phyloP scores from a whole-genome alignment of 768 basidiomycete species.

The Termitomyces sp. region DNA sequence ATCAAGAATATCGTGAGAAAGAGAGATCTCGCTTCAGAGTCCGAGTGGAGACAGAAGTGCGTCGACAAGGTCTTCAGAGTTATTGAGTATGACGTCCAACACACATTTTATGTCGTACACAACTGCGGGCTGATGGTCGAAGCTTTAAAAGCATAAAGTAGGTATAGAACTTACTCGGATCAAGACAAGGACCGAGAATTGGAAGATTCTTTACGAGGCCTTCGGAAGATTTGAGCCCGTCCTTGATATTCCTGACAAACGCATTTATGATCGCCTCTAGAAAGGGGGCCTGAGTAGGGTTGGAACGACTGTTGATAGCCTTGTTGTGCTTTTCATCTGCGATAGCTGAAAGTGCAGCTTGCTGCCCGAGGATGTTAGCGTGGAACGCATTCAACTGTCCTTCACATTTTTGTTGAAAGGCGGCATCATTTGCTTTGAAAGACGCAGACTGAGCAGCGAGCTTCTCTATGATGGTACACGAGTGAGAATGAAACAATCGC shows the following conservation, averaged over 20 bases:
- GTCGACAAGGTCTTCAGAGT: slow-evolving; percentile 46
- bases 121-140: slow-evolving; percentile 30
- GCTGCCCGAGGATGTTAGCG: slow-evolving; percentile 27
- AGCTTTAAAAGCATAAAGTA: neutral
- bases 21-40: slow-evolving; percentile 7
- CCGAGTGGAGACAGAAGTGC: slow-evolving; percentile 28
- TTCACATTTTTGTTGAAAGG: slow-evolving; percentile 35
- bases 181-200: slow-evolving; percentile 45
- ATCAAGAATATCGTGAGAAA: slow-evolving; percentile 17
- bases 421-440: slow-evolving; percentile 22
- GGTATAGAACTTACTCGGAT: slow-evolving; percentile 43
- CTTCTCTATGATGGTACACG: slow-evolving; percentile 19
- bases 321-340: slow-evolving; percentile 24
- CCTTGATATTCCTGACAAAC: slow-evolving; percentile 45
- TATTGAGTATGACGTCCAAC: slow-evolving; percentile 47
- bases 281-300: slow-evolving; percentile 41
- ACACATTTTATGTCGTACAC: slow-evolving; percentile 60
- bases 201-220: slow-evolving; percentile 37
- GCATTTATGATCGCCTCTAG: slow-evolving; percentile 50
- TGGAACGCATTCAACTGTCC: slow-evolving; percentile 33
- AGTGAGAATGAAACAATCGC: neutral
- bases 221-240: slow-evolving; percentile 30
- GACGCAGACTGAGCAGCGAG: slow-evolving; percentile 30
- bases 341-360: slow-evolving; percentile 24
- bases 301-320: slow-evolving; percentile 46